phyloP scores from a whole-genome alignment of 1,284 basidiomycete species.

The Ganoderma boninense region DNA sequence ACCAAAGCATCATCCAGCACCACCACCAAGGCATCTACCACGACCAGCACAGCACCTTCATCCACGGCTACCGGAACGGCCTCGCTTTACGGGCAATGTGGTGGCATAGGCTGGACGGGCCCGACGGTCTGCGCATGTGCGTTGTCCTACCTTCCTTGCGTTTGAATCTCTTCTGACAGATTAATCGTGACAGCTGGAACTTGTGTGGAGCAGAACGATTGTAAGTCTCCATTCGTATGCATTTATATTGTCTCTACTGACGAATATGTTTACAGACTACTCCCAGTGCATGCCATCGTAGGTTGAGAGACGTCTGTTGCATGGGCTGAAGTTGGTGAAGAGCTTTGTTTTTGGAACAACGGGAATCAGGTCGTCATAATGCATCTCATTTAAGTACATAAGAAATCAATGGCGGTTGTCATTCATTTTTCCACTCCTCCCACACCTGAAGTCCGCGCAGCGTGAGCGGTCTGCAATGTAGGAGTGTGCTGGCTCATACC shows the following conservation, averaged over 20 bases:
- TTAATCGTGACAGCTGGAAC: slow-evolving; percentile 41
- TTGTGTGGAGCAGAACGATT: slow-evolving; percentile 50
- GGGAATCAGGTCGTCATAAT: not conserved
- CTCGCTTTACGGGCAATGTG: slow-evolving; percentile 53
- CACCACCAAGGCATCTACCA: slow-evolving; percentile 25
- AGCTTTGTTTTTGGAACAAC: not conserved
- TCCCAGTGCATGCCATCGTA: slow-evolving; percentile 53
- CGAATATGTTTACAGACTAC: slow-evolving; percentile 44
- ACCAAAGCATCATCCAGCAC: slow-evolving; percentile 39
- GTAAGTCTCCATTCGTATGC: slow-evolving; percentile 41
- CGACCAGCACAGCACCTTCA: slow-evolving; percentile 36
- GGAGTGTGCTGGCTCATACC: slow-evolving; percentile 43
- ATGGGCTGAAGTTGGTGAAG: not conserved
- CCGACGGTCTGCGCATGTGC: slow-evolving; percentile 49
- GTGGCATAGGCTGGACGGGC: slow-evolving; percentile 56
- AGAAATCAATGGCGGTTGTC: not conserved
- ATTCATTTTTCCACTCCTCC: slow-evolving; percentile 45
- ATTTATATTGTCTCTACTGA: not conserved
- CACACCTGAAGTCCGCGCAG: slow-evolving; percentile 49
- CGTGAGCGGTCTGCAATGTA: slow-evolving; percentile 1
- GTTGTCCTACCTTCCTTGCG: not conserved
- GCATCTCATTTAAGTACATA: not conserved
- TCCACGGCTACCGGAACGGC: slow-evolving; percentile 39
- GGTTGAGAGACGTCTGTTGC: not conserved
- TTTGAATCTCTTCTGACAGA: not conserved